Conservation (phyloP, 768 basidiomycete genomes). For the Mycena sanguinolenta region DNA sequence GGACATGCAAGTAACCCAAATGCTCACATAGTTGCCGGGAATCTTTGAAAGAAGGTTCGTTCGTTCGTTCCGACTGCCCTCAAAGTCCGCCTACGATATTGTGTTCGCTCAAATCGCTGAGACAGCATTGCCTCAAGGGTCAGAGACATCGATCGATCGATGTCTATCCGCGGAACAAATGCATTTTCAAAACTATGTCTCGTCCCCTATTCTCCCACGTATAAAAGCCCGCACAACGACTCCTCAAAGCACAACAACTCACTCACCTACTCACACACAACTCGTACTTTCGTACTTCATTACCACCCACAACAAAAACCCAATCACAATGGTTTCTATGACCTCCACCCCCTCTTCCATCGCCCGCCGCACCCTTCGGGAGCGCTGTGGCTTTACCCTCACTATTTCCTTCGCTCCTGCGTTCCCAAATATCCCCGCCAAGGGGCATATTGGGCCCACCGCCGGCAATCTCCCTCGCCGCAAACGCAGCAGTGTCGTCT, state of each 20-base stretch:
- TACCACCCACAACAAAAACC: too few relatives aligned
- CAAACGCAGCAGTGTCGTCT: constrained; percentile 18
- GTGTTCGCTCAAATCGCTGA: background rate
- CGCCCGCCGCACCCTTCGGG: constrained; percentile 1
- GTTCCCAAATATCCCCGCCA: background rate
- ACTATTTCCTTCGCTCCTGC: background rate
- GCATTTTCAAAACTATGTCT: background rate
- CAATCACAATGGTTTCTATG: background rate
- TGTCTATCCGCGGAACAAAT: background rate
- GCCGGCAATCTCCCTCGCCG: constrained; percentile 13
- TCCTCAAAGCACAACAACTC: background rate
- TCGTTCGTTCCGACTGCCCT: too few relatives aligned
- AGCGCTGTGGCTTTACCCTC: constrained; percentile 10
- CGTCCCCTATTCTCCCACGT: background rate
- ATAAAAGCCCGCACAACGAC: background rate
- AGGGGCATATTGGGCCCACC: constrained; percentile 8
- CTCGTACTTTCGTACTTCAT: too few relatives aligned
- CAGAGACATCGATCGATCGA: background rate
- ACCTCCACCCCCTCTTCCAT: background rate
- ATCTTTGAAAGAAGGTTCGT: too few relatives aligned
- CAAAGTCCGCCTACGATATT: too few relatives aligned
- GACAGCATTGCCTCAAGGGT: background rate
- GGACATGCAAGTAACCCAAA: too few relatives aligned
- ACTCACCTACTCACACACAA: background rate
- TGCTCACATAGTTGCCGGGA: too few relatives aligned